Evolutionary conservation across 2,329 filamentous ascomycete genomes (phyloP), one percentile per base, ranked within the genome.

Genomic region (Aureobasidium mangrovei): DNA sequence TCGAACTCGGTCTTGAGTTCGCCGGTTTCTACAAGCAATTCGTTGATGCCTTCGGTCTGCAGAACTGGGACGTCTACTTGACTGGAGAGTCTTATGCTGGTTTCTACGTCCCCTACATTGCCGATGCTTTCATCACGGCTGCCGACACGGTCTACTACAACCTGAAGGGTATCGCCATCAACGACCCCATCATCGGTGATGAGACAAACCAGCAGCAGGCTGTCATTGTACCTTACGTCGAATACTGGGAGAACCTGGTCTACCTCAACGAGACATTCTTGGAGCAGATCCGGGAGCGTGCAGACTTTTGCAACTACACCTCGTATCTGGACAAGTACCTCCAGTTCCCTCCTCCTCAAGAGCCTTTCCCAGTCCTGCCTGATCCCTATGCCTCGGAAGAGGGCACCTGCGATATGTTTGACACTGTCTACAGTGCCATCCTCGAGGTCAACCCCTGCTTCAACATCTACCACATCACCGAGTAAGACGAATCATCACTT

Each of bases 41-140:
- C 56, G 64, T 77, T 42, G 67, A 75, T 35, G 69, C 69, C 1
- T 81, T 80, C 59, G 69, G 69, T n/a, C 62, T 79, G 56, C 66
- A 74, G 12, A 72, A 72, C 33, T 71, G 71, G 57, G 79, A 78
- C 60, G 71, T 80, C 35, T 69, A 66, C 52, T 49, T 68, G 29
- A 66, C 81, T 0, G 84, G 82, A 1, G 83, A 83, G 64, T 83
- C 79, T 1, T 86, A 84, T 60, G 83, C 77, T 1, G 84, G 86
- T 9, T 69, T 66, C 58, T 81, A 80, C 59, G 74, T 80, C 4
- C 78, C 79, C 0, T 81, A 81, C 63, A 79, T 82, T 54, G 76
- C 77, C 1, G 72, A 75, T 33, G 72, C 73, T 4, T 81, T 42
- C 69, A 76, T 63, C 53, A 76, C 83, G 33, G 76, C 64, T 49